Percentiles rank a stretch among this genome's conserved stretches.
phyloP scores from a whole-genome alignment of 768 basidiomycete genomes.

The Tulasnella sp. region DNA sequence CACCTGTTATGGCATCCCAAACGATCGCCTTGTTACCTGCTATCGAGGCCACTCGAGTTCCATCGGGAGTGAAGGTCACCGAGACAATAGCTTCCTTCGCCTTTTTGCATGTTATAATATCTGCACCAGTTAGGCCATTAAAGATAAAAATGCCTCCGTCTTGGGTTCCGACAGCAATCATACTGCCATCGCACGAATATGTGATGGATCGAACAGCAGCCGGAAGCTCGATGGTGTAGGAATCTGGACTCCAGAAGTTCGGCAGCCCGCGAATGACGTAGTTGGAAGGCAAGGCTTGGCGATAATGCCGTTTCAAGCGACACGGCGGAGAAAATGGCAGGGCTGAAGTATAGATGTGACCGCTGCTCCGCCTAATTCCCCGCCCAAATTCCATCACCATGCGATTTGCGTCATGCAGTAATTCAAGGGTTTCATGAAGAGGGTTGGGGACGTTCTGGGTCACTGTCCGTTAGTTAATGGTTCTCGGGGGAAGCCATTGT shows the following conservation, averaged over 20 bases:
- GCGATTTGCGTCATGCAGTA: background rate
- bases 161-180: background rate
- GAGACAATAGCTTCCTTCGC: no score
- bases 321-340: conserved; percentile 5
- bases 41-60: no score
- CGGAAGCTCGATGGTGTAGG: background rate
- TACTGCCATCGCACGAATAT: background rate
- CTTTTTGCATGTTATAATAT: no score
- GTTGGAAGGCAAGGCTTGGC: background rate
- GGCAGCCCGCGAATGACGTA: background rate
- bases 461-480: background rate
- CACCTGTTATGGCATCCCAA: no score
- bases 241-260: background rate
- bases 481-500: no score
- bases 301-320: background rate
- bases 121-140: no score
- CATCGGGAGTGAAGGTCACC: no score
- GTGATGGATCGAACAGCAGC: background rate
- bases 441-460: background rate
- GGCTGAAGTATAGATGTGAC: background rate
- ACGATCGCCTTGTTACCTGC: no score
- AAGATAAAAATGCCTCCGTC: background rate
- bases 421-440: background rate
- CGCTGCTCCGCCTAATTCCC: background rate
- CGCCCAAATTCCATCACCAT: background rate